Evolutionary conservation across 306 rosid species (phyloP).

Genomic region (Morella rubra): DNA sequence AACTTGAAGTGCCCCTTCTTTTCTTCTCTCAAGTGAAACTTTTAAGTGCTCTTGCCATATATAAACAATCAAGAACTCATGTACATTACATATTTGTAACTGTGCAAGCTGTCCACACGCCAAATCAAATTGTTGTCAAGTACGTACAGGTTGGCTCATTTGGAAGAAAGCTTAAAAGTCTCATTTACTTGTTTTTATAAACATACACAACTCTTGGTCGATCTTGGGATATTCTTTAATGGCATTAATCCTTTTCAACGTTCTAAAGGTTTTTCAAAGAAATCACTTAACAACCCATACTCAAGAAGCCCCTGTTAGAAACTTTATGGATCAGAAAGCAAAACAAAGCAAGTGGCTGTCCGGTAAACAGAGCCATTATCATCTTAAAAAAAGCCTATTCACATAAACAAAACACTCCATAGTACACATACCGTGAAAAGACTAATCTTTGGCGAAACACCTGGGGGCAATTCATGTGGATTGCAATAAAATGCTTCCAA

Average conservation of each 20-base stretch:
- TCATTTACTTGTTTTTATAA: background rate
- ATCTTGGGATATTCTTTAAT: background rate
- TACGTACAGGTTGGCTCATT: background rate
- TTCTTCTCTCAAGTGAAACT: background rate
- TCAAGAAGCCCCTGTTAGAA: background rate
- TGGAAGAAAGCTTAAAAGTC: background rate
- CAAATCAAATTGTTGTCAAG: background rate
- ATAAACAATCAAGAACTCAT: background rate
- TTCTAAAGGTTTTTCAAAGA: background rate
- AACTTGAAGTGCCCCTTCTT: background rate
- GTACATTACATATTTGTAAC: background rate
- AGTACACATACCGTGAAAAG: constrained; percentile 57
- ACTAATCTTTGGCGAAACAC: constrained; percentile 55
- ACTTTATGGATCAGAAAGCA: background rate
- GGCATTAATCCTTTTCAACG: background rate
- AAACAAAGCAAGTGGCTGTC: background rate
- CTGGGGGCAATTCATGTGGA: constrained; percentile 63
- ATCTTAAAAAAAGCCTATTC: constrained; percentile 1
- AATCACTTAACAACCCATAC: background rate
- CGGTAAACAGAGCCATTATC: background rate
- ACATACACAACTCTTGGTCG: background rate
- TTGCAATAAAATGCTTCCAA: constrained; percentile 73
- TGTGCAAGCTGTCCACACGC: background rate
- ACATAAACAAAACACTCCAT: constrained; percentile 17
- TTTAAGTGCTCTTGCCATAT: background rate